Evolutionary conservation across 2,329 filamentous ascomycete species (phyloP).

Genomic region (Sclerotinia subarctica): DNA sequence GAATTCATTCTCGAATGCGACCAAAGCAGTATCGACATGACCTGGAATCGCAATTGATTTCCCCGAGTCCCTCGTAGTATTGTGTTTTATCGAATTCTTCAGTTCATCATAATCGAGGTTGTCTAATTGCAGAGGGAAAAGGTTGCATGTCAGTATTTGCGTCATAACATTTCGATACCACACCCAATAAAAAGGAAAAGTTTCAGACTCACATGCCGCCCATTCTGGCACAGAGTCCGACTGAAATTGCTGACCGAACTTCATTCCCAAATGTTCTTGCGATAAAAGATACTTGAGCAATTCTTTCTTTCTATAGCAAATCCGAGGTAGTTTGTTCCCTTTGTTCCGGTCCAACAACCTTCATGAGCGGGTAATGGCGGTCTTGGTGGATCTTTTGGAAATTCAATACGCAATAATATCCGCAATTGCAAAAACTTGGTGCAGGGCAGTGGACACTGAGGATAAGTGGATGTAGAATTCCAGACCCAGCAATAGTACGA

Average conservation of each 20-base stretch:
- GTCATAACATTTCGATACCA: conserved; percentile 15
- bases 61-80: conserved; percentile 69
- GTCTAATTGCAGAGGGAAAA: conserved; percentile 47
- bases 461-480: background rate
- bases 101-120: conserved; percentile 89
- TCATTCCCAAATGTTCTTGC: conserved; percentile 51
- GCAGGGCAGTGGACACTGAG: background rate
- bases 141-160: conserved; percentile 18
- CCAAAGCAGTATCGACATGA: conserved; percentile 55
- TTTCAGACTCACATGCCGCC: conserved; percentile 61
- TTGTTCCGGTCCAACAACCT: background rate
- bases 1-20: conserved; percentile 68
- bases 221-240: conserved; percentile 78
- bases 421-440: background rate
- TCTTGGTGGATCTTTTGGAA: conserved; percentile 7
- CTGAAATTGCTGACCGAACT: conserved; percentile 72
- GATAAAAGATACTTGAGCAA: conserved; percentile 1
- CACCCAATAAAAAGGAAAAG: background rate
- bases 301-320: background rate
- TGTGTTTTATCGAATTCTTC: conserved; percentile 78
- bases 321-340: background rate
- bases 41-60: conserved; percentile 72
- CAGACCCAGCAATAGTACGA: background rate
- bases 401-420: conserved; percentile 7
- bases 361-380: conserved; percentile 8